Evolutionary conservation across 1,139 yeast genomes (phyloP).

Genomic region (Hemisphaericaspora subhashii): DNA sequence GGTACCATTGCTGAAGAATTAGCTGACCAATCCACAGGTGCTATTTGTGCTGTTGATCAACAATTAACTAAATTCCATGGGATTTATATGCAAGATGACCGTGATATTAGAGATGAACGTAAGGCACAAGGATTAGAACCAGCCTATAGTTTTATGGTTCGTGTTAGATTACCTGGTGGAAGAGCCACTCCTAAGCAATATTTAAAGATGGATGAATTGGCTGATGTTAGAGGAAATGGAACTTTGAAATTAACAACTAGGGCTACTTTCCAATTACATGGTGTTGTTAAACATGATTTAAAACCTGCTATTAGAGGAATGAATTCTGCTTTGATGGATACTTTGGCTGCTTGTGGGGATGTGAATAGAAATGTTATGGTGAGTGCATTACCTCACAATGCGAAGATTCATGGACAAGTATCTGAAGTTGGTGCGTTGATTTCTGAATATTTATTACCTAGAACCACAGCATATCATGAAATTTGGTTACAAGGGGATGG

Average conservation of each 20-base stretch:
- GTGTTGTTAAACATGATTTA: conserved; percentile 85
- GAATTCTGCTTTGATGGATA: conserved; percentile 87
- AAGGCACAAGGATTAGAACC: conserved; percentile 93
- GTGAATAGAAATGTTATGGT: conserved; percentile 95
- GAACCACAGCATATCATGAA: conserved; percentile 94
- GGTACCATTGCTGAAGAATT: conserved; percentile 93
- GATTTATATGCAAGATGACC: conserved; percentile 97
- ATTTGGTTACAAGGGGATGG: conserved; percentile 94
- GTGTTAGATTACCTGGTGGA: conserved; percentile 95
- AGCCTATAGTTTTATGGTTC: conserved; percentile 93
- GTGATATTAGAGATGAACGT: conserved; percentile 92
- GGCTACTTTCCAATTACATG: conserved; percentile 96
- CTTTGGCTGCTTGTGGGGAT: conserved; percentile 98
- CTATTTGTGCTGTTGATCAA: conserved; percentile 89
- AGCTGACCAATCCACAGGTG: conserved; percentile 81
- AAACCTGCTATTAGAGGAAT: conserved; percentile 92
- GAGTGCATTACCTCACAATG: conserved; percentile 83
- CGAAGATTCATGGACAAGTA: conserved; percentile 77
- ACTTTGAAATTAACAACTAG: conserved; percentile 94
- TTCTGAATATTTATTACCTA: conserved; percentile 82
- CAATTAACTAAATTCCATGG: conserved; percentile 97
- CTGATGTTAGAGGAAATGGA: conserved; percentile 86
- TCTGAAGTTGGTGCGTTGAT: conserved; percentile 61
- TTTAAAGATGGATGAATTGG: conserved; percentile 78
- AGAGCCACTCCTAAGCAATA: conserved; percentile 86